Evolutionary conservation across 2,329 filamentous ascomycete species (phyloP).

Genomic region (Leptographium flavum): DNA sequence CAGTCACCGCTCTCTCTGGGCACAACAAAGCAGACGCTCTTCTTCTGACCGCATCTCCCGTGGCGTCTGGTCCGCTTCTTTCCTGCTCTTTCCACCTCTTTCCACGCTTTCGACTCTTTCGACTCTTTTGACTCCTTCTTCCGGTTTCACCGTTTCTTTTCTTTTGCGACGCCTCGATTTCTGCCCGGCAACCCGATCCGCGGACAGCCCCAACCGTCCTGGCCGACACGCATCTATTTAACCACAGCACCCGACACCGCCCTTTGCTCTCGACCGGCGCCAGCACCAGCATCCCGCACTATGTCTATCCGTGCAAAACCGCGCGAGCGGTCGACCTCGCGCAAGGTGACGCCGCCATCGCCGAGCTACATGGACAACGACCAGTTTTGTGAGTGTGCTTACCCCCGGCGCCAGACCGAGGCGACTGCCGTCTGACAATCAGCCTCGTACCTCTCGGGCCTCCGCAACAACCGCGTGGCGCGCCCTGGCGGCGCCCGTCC

Average conservation of each 20-base stretch:
- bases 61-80: too few relatives aligned
- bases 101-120: too few relatives aligned
- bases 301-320: constrained; percentile 20
- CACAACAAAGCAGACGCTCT: too few relatives aligned
- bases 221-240: neutral
- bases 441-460: constrained; percentile 58
- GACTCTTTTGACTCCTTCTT: too few relatives aligned
- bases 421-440: neutral
- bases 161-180: too few relatives aligned
- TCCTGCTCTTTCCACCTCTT: too few relatives aligned
- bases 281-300: too few relatives aligned
- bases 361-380: constrained; percentile 52
- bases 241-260: neutral
- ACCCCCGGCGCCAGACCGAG: neutral
- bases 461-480: constrained; percentile 52
- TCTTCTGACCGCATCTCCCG: too few relatives aligned
- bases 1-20: too few relatives aligned
- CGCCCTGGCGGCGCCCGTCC: constrained; percentile 61
- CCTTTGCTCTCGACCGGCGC: neutral
- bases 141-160: neutral
- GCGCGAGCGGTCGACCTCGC: constrained; percentile 22
- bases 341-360: constrained; percentile 46
- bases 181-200: constrained; percentile 1
- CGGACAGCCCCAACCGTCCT: neutral
- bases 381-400: constrained; percentile 43